Conservation (phyloP, 345 rosid genomes). For the Crucihimalaya himalaica region DNA sequence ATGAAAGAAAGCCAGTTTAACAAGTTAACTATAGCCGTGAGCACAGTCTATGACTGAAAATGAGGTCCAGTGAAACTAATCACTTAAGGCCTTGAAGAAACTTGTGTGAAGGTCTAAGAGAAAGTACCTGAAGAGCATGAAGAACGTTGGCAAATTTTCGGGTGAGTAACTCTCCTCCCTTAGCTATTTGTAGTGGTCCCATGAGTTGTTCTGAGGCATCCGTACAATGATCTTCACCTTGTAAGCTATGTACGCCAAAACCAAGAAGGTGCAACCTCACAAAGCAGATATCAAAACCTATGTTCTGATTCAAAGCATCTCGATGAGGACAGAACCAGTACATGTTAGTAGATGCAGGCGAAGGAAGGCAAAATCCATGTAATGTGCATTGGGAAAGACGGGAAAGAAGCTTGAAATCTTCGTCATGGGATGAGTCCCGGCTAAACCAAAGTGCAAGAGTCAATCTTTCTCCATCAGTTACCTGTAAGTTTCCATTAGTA, state of each 20-base stretch:
- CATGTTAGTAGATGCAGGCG: slow-evolving; percentile 76
- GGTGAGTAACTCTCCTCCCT: slow-evolving; percentile 50
- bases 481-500: slow-evolving; percentile 46
- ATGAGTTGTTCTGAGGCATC: slow-evolving; percentile 52
- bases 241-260: slow-evolving; percentile 48
- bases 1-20: not conserved
- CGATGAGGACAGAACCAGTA: slow-evolving; percentile 67
- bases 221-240: slow-evolving; percentile 28
- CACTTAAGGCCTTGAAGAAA: not conserved
- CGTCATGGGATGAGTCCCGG: slow-evolving; percentile 75
- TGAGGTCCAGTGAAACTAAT: not conserved
- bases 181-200: slow-evolving; percentile 59
- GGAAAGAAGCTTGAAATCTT: slow-evolving; percentile 78
- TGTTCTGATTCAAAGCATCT: slow-evolving; percentile 38
- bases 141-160: slow-evolving; percentile 56
- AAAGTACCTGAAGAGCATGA: slow-evolving; percentile 82
- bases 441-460: slow-evolving; percentile 92
- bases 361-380: slow-evolving; percentile 43
- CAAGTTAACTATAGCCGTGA: not conserved
- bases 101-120: not conserved
- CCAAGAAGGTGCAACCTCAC: slow-evolving; percentile 73
- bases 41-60: not conserved
- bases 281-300: slow-evolving; percentile 67
- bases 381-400: slow-evolving; percentile 49
- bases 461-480: slow-evolving; percentile 79